Conservation (phyloP, 1,139 yeast species). For the Taphrina deformans region DNA sequence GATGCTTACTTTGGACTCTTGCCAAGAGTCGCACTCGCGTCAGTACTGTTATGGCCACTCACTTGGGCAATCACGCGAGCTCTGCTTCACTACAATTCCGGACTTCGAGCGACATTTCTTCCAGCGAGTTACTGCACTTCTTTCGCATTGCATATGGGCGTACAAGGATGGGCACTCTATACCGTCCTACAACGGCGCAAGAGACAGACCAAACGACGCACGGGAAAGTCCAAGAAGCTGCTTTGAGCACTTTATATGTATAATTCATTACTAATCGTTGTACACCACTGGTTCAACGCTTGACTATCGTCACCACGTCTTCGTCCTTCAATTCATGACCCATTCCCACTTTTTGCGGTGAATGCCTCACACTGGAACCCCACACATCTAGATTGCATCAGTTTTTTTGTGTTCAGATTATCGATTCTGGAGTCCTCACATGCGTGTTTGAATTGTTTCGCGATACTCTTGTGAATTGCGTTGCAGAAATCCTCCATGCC, state of each 20-base stretch:
- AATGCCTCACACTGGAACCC: conserved; percentile 93
- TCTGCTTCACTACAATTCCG: neutral
- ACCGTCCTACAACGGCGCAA: neutral
- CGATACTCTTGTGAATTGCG: conserved; percentile 89
- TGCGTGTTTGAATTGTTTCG: conserved; percentile 83
- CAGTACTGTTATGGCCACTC: neutral
- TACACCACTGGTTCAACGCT: conserved; percentile 51
- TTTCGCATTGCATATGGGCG: neutral
- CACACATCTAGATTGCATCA: conserved; percentile 11
- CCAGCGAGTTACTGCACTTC: neutral
- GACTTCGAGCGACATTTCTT: neutral
- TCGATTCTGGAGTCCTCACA: conserved; percentile 32
- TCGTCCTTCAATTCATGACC: conserved; percentile 82
- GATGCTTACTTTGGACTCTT: neutral
- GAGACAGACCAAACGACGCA: too few species aligned
- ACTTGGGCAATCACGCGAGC: neutral
- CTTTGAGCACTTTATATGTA: neutral
- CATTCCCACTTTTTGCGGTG: conserved; percentile 95
- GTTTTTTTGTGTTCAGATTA: neutral
- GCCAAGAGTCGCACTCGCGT: neutral
- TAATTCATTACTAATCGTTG: neutral
- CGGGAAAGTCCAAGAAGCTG: neutral
- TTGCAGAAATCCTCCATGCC: conserved; percentile 95
- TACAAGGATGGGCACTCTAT: neutral
- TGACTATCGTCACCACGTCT: conserved; percentile 93